phyloP scores from a whole-genome alignment of 306 rosid species.

The Cucumis hystrix region DNA sequence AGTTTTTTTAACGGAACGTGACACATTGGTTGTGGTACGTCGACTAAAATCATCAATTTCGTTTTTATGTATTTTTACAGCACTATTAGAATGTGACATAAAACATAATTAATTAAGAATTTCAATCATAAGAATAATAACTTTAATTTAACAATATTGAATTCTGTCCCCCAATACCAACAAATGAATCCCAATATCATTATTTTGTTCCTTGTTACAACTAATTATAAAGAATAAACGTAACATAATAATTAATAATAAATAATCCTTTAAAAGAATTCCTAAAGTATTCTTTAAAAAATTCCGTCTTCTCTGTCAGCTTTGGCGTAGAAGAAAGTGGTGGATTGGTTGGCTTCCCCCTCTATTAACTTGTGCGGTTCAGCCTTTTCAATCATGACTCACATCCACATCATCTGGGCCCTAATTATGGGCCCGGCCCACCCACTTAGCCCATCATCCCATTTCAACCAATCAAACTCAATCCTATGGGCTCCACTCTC shows the following conservation, averaged over 20 bases:
- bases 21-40: background rate
- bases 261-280: background rate
- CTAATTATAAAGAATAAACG: conserved; percentile 2
- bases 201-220: background rate
- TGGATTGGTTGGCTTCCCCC: background rate
- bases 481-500: background rate
- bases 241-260: too few relatives aligned
- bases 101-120: background rate
- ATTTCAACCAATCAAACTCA: background rate
- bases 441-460: conserved; percentile 4
- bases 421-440: background rate
- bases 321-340: background rate
- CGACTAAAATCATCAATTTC: background rate
- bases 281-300: background rate
- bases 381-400: background rate
- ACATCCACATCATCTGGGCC: background rate
- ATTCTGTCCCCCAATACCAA: background rate
- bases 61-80: background rate
- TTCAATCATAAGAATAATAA: background rate
- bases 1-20: too few relatives aligned
- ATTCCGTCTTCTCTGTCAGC: background rate
- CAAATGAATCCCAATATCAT: conserved; percentile 4
- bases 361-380: background rate
- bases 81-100: background rate
- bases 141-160: background rate